Base-by-base conservation (phyloP, 2,329 filamentous ascomycete genomes). In the Neofusicoccum kwambonambiense region DNA sequence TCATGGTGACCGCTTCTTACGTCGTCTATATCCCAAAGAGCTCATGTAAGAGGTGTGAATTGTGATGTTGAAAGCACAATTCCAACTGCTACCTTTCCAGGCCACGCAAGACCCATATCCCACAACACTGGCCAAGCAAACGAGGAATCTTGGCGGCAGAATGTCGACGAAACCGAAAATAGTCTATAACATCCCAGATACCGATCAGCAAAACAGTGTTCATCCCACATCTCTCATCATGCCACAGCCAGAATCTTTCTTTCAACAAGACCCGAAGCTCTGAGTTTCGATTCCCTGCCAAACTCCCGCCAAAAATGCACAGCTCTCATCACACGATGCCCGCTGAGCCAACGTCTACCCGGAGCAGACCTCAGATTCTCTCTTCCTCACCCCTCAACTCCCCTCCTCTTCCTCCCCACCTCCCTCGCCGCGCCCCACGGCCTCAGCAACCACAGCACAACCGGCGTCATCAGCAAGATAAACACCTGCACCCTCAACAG, bases 371-470 rank as follows among this genome's bases (percentile, higher is more conserved):
- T 11, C 19, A 9, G 9, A 39, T 15, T 22, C n/a, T 5, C 6
- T 1, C 6, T 6, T n/a, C 15, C 17, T 17, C 37, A 34, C 39
- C 22, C 19, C 22, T 45, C 22, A 1, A 58, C n/a, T 2, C 12
- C 54, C 39, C 35, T 34, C 7, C 31, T 42, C 39, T 34, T 15
- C 54, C 27, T 45, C 12, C 34, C 45, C 19, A 62, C 35, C 13
- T 51, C 44, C 13, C 50, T 37, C 11, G 45, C 7, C 22, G 39
- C 49, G 2, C 60, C 31, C 60, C 60, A 63, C 49, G 60, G 60
- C n/a, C 60, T 17, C 47, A 52, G 11, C 60, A 49, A 63, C 60
- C 60, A 63, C 39, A 41, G 2, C 34, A 63, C 13, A 4, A 63
- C 3, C 9, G 60, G 60, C 49, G 60, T 63, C 60, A 63, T 13